Evolutionary conservation across 768 basidiomycete genomes (phyloP).

Genomic region (Cystofilobasidium capitatum): DNA sequence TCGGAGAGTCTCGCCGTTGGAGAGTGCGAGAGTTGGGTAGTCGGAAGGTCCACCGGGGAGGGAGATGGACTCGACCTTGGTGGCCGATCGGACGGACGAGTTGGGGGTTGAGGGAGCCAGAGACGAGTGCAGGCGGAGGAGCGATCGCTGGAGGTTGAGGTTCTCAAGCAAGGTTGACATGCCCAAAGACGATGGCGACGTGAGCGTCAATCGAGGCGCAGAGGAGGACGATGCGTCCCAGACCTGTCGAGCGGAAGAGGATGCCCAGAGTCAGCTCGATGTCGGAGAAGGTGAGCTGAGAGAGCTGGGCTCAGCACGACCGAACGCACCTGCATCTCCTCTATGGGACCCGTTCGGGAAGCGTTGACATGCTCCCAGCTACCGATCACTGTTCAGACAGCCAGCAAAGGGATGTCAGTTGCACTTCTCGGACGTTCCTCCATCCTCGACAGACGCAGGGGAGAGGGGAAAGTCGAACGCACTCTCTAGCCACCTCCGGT

Average conservation of each 20-base stretch:
- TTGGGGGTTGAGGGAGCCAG: conserved; percentile 43
- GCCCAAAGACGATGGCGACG: conserved; percentile 33
- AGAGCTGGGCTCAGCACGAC: background rate
- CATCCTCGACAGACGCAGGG: background rate
- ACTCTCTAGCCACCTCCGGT: conserved; percentile 60
- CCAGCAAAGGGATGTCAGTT: conserved; percentile 9
- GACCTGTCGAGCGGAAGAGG: conserved; percentile 45
- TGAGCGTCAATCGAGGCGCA: conserved; percentile 15
- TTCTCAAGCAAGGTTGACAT: conserved; percentile 89
- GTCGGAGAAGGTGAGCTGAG: background rate
- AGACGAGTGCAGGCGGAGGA: conserved; percentile 62
- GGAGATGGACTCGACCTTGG: background rate
- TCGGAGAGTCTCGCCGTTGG: background rate
- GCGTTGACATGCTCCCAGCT: conserved; percentile 71
- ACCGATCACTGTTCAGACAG: conserved; percentile 53
- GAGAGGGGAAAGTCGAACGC: conserved; percentile 13
- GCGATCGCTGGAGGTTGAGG: conserved; percentile 77
- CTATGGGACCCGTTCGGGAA: conserved; percentile 58
- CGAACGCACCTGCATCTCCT: conserved; percentile 68
- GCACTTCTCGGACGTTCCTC: background rate
- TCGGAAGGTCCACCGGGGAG: background rate
- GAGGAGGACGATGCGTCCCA: conserved; percentile 53
- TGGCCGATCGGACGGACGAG: background rate
- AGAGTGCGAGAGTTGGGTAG: background rate
- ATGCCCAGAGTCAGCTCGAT: background rate